Percentiles rank a stretch among this genome's conserved stretches.
Conservation (phyloP, 108 stramenopile genomes). For the Cyclotella kingstonii region DNA sequence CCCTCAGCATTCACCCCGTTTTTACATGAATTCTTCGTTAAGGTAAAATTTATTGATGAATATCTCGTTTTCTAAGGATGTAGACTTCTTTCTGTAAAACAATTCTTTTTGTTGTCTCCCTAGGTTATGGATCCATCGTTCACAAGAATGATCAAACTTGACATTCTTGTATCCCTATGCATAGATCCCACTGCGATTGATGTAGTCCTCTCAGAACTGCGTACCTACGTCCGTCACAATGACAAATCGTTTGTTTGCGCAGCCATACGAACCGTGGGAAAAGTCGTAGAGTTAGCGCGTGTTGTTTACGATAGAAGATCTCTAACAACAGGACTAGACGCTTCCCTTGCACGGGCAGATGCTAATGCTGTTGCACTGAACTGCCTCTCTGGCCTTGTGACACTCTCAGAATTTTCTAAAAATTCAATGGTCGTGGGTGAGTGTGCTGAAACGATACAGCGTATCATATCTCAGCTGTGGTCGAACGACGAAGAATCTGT, state of each 20-base stretch:
- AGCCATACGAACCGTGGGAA: constrained; percentile 88
- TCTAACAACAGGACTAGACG: constrained; percentile 36
- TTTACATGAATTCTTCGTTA: constrained; percentile 94
- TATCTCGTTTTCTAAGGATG: neutral
- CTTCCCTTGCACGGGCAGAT: constrained; percentile 38
- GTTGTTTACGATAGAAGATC: constrained; percentile 78
- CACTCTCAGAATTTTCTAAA: constrained; percentile 68
- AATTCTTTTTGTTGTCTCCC: neutral
- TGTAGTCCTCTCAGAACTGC: constrained; percentile 88
- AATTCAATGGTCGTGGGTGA: constrained; percentile 86
- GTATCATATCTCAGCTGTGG: constrained; percentile 77
- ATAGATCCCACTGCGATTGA: constrained; percentile 79
- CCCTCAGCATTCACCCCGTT: constrained; percentile 96
- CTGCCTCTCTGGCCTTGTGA: constrained; percentile 83
- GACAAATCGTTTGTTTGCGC: constrained; percentile 89
- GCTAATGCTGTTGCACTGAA: constrained; percentile 83
- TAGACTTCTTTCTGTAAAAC: neutral
- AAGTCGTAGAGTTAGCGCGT: constrained; percentile 78
- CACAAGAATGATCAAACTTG: constrained; percentile 93
- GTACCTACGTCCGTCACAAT: constrained; percentile 86
- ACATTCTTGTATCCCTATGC: constrained; percentile 87
- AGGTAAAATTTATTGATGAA: constrained; percentile 27
- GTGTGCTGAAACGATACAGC: constrained; percentile 84
- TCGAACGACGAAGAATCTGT: constrained; percentile 32
- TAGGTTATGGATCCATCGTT: constrained; percentile 90